phyloP scores from a whole-genome alignment of 495 filamentous ascomycete genomes.

The Achaetomiella virescens region DNA sequence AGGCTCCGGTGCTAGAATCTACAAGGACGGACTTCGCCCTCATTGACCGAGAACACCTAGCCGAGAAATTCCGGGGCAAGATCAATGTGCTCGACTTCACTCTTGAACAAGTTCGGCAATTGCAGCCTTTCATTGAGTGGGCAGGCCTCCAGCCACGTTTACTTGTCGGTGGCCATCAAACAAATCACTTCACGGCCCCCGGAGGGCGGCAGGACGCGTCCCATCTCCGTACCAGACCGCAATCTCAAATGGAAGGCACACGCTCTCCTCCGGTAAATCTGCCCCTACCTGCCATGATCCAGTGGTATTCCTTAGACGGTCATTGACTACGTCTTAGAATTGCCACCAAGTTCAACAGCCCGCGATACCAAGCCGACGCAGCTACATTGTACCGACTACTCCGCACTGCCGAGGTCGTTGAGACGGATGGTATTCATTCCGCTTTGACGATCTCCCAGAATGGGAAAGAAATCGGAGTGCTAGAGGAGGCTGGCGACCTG shows the following conservation, averaged over 20 bases:
- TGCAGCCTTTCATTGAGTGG: slow-evolving; percentile 34
- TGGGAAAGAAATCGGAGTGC: slow-evolving; percentile 17
- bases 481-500: slow-evolving; percentile 17
- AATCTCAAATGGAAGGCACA: slow-evolving; percentile 32
- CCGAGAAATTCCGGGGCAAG: slow-evolving; percentile 21
- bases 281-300: neutral
- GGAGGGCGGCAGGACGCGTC: slow-evolving; percentile 12
- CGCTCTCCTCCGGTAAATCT: slow-evolving; percentile 33
- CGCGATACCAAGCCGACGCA: slow-evolving; percentile 15
- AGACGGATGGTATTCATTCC: slow-evolving; percentile 30
- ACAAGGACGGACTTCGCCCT: slow-evolving; percentile 28
- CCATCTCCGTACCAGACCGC: slow-evolving; percentile 19
- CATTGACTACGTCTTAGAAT: slow-evolving; percentile 21
- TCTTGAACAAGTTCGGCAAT: slow-evolving; percentile 27
- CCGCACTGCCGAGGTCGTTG: slow-evolving; percentile 16
- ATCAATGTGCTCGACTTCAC: slow-evolving; percentile 36
- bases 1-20: slow-evolving; percentile 9
- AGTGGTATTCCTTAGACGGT: too few species aligned
- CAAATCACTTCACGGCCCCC: slow-evolving; percentile 33
- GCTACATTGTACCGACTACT: slow-evolving; percentile 28
- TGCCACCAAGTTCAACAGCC: slow-evolving; percentile 33
- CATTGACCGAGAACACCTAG: slow-evolving; percentile 31
- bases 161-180: slow-evolving; percentile 32
- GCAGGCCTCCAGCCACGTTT: slow-evolving; percentile 27
- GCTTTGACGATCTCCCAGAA: slow-evolving; percentile 23